Conservation (phyloP, 78 protist species). For the Dictyostelium purpureum region DNA sequence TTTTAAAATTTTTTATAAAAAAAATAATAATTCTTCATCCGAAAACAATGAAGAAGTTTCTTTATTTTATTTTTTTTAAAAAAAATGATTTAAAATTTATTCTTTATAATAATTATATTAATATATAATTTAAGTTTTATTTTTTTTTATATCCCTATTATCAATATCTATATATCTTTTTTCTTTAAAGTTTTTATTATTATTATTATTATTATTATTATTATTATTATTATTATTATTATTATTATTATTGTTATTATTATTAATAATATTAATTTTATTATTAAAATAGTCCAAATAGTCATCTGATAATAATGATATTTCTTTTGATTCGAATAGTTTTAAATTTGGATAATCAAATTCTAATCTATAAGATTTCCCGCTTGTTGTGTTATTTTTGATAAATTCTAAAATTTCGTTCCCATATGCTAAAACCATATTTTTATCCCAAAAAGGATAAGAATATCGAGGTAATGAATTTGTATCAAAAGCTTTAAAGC, state of each 20-base stretch:
- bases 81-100: too few relatives aligned
- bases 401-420: conserved; percentile 1
- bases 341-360: neutral
- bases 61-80: too few relatives aligned
- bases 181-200: conserved; percentile 14
- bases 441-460: neutral
- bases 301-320: neutral
- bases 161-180: too few relatives aligned
- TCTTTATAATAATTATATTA: too few relatives aligned
- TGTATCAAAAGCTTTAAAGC: neutral
- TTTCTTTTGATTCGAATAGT: neutral
- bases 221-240: neutral
- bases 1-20: too few relatives aligned
- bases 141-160: too few relatives aligned
- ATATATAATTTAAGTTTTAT: too few relatives aligned
- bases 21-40: too few relatives aligned
- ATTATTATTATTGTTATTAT: neutral
- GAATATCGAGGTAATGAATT: neutral
- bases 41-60: too few relatives aligned
- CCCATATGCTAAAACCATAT: neutral
- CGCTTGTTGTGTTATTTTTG: neutral
- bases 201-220: conserved; percentile 15
- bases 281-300: neutral
- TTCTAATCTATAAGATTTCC: neutral
- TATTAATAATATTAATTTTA: neutral